Conservation (phyloP, 257 asterid species). For the Petunia axillaris region DNA sequence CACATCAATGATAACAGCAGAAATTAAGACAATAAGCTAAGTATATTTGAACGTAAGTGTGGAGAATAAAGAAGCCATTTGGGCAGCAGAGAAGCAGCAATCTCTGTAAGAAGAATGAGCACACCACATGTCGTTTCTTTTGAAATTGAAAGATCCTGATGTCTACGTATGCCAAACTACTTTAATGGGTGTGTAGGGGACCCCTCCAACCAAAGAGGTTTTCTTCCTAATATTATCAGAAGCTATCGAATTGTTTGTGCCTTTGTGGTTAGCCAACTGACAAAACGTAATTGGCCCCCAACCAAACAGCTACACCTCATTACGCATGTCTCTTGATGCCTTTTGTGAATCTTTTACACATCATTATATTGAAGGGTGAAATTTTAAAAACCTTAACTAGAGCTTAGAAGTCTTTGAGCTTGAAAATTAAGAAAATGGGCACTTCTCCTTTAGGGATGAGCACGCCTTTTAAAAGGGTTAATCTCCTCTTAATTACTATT, state of each 20-base stretch:
- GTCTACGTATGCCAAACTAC: neutral
- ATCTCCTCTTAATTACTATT: too few relatives aligned
- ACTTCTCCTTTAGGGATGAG: too few relatives aligned
- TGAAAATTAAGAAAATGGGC: too few relatives aligned
- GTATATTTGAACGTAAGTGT: neutral
- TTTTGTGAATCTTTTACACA: neutral
- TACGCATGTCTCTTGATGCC: neutral
- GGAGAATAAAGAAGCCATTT: conserved; percentile 1
- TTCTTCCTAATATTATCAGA: neutral
- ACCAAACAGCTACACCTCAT: neutral
- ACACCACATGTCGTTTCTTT: neutral
- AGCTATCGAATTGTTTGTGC: neutral
- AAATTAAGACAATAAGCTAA: neutral
- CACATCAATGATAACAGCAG: neutral
- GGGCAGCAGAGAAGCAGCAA: conserved; percentile 3
- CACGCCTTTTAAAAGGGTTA: too few relatives aligned
- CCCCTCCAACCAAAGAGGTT: neutral
- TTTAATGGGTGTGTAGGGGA: neutral
- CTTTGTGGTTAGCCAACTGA: neutral
- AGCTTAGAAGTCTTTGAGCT: too few relatives aligned
- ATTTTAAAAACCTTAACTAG: neutral
- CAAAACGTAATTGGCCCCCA: neutral
- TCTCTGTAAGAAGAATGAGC: neutral
- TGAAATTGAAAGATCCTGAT: neutral
- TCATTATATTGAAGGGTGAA: neutral